A percentile compares a stretch with the other conserved stretches of the same genome.
Conservation (phyloP, 73 alveolate genomes). For the Stentor roeselii region DNA sequence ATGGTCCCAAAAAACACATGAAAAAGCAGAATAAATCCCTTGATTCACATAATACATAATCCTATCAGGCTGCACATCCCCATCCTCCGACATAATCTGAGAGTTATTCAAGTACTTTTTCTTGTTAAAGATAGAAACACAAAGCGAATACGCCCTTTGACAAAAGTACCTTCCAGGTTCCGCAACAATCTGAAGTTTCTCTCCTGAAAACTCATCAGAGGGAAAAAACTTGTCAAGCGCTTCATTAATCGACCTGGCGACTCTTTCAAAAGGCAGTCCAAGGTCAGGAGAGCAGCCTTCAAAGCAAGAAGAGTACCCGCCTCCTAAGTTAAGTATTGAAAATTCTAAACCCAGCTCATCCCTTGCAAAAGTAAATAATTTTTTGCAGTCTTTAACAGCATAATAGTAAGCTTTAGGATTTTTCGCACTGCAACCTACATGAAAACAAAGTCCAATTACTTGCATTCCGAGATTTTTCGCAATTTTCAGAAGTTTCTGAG, state of each 20-base stretch:
- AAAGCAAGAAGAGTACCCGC: conserved; percentile 16
- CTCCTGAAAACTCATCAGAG: background rate
- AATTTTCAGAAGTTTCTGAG: background rate
- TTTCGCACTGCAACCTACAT: conserved; percentile 11
- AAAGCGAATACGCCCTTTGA: background rate
- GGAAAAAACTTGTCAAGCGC: conserved; percentile 21
- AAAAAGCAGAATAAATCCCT: conserved; percentile 18
- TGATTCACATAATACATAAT: conserved; percentile 29
- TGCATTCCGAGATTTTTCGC: background rate
- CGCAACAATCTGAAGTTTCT: background rate
- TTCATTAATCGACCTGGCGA: conserved; percentile 6
- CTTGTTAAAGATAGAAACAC: background rate
- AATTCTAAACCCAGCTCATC: background rate
- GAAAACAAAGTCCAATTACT: conserved; percentile 15
- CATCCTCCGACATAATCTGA: background rate
- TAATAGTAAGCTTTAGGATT: background rate
- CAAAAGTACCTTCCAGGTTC: conserved; percentile 30
- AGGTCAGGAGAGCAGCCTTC: background rate
- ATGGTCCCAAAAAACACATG: background rate
- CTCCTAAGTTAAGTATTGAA: conserved; percentile 19
- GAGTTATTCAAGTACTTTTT: background rate
- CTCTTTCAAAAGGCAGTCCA: conserved; percentile 14
- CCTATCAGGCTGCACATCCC: background rate
- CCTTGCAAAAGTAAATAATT: background rate
- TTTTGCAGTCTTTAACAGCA: background rate